These are phyloP conservation scores for Leccinum obscurum DNA, from an alignment of 768 basidiomycete genomes.

Conservation along the genomic window DNA sequence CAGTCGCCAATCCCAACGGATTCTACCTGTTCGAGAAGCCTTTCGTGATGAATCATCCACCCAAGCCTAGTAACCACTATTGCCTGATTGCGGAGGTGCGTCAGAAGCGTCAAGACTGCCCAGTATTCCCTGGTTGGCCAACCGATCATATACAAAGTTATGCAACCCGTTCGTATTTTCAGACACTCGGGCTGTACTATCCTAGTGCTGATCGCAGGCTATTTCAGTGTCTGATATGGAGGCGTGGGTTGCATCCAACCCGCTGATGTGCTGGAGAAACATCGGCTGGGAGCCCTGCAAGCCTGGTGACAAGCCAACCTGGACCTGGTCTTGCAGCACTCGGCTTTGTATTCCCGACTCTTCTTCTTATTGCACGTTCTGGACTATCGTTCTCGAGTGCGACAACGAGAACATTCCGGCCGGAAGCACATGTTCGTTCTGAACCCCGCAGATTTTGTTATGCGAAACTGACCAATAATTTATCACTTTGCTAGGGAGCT, in stretches of 20 bases:
- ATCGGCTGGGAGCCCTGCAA: conserved; percentile 1
- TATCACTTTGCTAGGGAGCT: conserved; percentile 2
- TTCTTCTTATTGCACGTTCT: conserved; percentile 1
- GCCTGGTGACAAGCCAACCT: neutral
- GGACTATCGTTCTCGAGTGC: conserved; percentile 15
- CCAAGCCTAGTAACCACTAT: neutral
- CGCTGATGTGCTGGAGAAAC: conserved; percentile 3
- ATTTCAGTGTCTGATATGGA: conserved; percentile 1
- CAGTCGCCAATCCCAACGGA: neutral
- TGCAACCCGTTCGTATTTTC: conserved; percentile 4
- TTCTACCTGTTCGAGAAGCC: conserved; percentile 11
- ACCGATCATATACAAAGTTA: conserved; percentile 1
- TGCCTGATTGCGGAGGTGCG: conserved; percentile 9
- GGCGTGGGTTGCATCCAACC: neutral
- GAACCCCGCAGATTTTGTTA: no score
- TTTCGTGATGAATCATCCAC: conserved; percentile 1
- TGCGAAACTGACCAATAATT: neutral
- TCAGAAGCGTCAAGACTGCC: conserved; percentile 10
- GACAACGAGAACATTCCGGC: conserved; percentile 6
- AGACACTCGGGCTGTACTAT: no score
- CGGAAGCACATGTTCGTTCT: conserved; percentile 5
- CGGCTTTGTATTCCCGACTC: conserved; percentile 5
- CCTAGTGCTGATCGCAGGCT: neutral
- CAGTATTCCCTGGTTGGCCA: conserved; percentile 7
- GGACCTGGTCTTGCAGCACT: conserved; percentile 5